Evolutionary conservation across 1,139 yeast species (phyloP).

Genomic region (Entelexis paramagnoliae): DNA sequence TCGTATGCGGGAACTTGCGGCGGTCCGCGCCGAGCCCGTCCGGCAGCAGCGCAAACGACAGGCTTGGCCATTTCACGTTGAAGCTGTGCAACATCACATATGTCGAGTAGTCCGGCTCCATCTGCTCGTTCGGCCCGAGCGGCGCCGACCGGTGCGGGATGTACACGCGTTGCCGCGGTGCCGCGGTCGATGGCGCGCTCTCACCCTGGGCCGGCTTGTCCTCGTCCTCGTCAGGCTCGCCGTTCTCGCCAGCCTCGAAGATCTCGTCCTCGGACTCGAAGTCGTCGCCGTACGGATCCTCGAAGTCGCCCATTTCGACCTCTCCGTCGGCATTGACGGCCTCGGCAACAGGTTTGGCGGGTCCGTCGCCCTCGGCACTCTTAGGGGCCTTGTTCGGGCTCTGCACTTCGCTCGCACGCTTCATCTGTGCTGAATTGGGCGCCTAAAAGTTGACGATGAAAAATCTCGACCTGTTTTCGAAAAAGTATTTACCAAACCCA

Average conservation of each 20-base stretch:
- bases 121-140: conserved; percentile 86
- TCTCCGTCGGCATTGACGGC: conserved; percentile 31
- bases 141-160: conserved; percentile 84
- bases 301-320: conserved; percentile 78
- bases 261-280: conserved; percentile 67
- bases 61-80: conserved; percentile 93
- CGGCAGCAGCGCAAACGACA: conserved; percentile 80
- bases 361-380: conserved; percentile 27
- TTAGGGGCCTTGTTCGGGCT: conserved; percentile 26
- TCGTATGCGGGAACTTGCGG: conserved; percentile 78
- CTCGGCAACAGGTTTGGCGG: conserved; percentile 19
- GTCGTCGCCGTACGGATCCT: conserved; percentile 91
- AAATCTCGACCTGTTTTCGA: background rate
- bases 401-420: conserved; percentile 17
- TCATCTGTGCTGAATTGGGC: conserved; percentile 7
- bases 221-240: conserved; percentile 49
- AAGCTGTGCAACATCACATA: conserved; percentile 95
- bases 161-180: conserved; percentile 39
- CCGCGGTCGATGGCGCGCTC: conserved; percentile 28
- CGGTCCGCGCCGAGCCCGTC: conserved; percentile 82
- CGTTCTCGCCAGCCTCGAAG: conserved; percentile 41
- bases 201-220: conserved; percentile 27
- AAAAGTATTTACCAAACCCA: conserved; percentile 12
- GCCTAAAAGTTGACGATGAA: background rate
- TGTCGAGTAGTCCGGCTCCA: conserved; percentile 93